A percentile compares a stretch with the other conserved stretches of the same genome.
These are phyloP conservation scores for Xylaria nigripes DNA, from an alignment of 495 filamentous ascomycete species.

Conservation along the genomic window DNA sequence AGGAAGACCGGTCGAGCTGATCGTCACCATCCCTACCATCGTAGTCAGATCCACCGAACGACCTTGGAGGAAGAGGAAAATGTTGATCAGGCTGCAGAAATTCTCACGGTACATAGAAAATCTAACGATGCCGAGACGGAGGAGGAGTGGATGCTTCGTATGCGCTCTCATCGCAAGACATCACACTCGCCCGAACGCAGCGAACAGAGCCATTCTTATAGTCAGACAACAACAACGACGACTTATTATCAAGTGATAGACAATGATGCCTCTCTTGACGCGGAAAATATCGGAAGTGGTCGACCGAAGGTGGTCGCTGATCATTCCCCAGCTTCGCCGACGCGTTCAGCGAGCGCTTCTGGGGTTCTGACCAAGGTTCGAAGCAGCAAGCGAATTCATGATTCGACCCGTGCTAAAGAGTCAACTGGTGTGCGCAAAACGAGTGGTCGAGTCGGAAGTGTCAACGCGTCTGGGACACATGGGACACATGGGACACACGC, in stretches of 20 bases:
- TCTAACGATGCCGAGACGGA: conserved; percentile 61
- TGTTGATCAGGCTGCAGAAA: conserved; percentile 30
- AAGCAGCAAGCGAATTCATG: conserved; percentile 54
- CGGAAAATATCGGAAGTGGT: conserved; percentile 42
- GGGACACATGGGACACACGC: conserved; percentile 15
- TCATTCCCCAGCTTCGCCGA: conserved; percentile 20
- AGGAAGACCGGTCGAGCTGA: conserved; percentile 64
- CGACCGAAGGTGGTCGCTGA: conserved; percentile 57
- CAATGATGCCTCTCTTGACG: conserved; percentile 48
- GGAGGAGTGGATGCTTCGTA: conserved; percentile 66
- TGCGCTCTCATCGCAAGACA: conserved; percentile 55
- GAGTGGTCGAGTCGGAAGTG: conserved; percentile 85
- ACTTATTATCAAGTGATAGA: conserved; percentile 46
- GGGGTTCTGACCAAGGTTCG: conserved; percentile 68
- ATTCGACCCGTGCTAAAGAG: conserved; percentile 43
- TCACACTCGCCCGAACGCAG: conserved; percentile 32
- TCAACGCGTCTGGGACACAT: conserved; percentile 36
- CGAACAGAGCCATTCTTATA: conserved; percentile 39
- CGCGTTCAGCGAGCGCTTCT: conserved; percentile 54
- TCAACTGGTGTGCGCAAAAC: conserved; percentile 73
- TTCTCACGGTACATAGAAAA: conserved; percentile 42
- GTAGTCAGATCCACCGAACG: conserved; percentile 28
- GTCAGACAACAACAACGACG: conserved; percentile 52
- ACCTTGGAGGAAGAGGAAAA: conserved; percentile 39
- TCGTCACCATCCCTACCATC: conserved; percentile 47